phyloP scores from a whole-genome alignment of 2,329 filamentous ascomycete genomes.

The Tolypocladium amazonense region DNA sequence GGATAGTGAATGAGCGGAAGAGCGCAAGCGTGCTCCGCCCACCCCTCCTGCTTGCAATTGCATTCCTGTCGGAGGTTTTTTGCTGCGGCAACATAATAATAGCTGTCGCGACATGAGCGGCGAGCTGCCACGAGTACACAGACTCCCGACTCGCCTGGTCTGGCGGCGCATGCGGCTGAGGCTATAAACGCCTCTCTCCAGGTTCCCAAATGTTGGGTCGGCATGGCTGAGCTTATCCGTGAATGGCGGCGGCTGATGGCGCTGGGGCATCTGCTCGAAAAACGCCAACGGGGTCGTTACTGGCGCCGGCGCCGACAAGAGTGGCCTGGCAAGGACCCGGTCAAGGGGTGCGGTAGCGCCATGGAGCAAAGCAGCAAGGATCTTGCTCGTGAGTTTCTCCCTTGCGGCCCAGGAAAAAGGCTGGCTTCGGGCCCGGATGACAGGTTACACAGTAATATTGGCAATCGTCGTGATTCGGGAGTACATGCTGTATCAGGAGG shows the following conservation, averaged over 20 bases:
- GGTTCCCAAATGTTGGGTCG: constrained; percentile 20
- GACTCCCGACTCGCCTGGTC: background rate
- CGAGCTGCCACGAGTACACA: background rate
- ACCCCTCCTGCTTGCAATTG: background rate
- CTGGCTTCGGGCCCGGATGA: background rate
- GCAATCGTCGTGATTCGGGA: background rate
- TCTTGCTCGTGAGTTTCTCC: background rate
- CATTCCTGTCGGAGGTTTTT: background rate
- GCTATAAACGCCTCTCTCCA: constrained; percentile 14
- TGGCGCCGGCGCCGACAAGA: background rate
- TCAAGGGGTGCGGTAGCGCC: background rate
- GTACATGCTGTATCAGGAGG: background rate
- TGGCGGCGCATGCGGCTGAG: background rate
- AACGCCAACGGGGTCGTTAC: background rate
- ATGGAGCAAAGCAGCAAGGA: background rate
- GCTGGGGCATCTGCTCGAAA: constrained; percentile 3
- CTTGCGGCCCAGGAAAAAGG: background rate
- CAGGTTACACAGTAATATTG: background rate
- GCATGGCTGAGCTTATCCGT: constrained; percentile 23
- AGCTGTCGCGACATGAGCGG: background rate
- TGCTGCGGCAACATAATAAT: background rate
- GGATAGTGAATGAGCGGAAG: background rate
- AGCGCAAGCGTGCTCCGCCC: background rate
- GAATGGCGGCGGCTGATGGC: constrained; percentile 19
- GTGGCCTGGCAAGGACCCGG: background rate